Evolutionary conservation across 257 asterid genomes (phyloP).

Genomic region (Nicotiana obtusifolia): DNA sequence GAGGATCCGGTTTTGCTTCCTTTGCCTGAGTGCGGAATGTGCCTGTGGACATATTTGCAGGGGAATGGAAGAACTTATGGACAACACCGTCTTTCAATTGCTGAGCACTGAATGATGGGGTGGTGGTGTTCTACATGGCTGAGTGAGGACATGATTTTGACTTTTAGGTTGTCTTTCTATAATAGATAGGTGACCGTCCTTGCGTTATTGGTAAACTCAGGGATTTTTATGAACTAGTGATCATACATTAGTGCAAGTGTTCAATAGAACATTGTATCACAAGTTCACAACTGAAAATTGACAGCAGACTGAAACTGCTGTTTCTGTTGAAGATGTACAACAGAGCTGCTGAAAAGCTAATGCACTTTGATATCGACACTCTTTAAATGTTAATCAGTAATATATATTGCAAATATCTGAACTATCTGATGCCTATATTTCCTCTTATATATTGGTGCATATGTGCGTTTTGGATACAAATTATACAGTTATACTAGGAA

Average conservation of each 20-base stretch:
- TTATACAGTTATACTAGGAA: neutral
- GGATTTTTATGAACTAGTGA: neutral
- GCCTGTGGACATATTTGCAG: neutral
- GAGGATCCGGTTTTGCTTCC: neutral
- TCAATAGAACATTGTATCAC: neutral
- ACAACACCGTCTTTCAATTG: neutral
- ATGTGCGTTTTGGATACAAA: neutral
- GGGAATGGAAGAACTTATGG: neutral
- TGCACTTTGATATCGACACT: neutral
- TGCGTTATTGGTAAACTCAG: neutral
- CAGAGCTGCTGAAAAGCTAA: neutral
- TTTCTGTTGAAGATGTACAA: neutral
- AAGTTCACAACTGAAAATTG: neutral
- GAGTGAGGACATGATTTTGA: neutral
- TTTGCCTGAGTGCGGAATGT: neutral
- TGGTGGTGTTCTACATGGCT: neutral
- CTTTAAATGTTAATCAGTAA: constrained; percentile 3
- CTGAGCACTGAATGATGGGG: neutral
- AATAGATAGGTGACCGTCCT: neutral
- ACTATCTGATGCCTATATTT: neutral
- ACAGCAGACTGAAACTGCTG: neutral
- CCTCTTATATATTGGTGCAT: neutral
- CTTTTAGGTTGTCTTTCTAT: neutral
- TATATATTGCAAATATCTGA: constrained; percentile 4
- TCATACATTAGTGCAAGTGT: neutral